Conservation (phyloP, 352 stramenopile genomes). For the Phytopythium sindhum region DNA sequence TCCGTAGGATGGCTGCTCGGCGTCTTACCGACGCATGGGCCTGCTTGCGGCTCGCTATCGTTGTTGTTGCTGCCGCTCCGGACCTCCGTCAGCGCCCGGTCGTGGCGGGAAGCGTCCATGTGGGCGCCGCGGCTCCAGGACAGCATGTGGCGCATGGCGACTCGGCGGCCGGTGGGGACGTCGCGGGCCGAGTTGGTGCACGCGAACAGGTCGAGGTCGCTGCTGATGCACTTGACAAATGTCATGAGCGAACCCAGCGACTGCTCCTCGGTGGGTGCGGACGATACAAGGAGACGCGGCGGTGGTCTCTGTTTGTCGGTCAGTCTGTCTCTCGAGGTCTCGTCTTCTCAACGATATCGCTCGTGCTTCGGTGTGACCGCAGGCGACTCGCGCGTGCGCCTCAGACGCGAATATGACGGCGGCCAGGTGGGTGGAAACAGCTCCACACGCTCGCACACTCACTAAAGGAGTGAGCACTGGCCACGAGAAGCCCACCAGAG, state of each 20-base stretch:
- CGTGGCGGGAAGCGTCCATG: background rate
- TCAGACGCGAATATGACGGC: background rate
- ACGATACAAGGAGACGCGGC: background rate
- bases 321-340: background rate
- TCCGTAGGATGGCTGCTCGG: conserved; percentile 14
- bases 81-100: conserved; percentile 6
- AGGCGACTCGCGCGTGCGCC: background rate
- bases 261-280: background rate
- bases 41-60: conserved; percentile 9
- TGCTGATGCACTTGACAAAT: conserved; percentile 49
- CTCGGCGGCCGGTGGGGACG: conserved; percentile 14
- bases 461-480: background rate
- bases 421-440: background rate
- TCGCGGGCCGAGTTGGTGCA: conserved; percentile 30
- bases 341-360: background rate
- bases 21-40: background rate
- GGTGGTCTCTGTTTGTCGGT: background rate
- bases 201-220: conserved; percentile 47
- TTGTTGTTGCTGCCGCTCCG: conserved; percentile 15
- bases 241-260: conserved; percentile 23
- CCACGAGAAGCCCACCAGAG: background rate
- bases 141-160: conserved; percentile 42
- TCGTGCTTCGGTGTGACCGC: background rate
- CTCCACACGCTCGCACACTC: background rate
- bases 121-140: conserved; percentile 21